Evolutionary conservation across 1,139 yeast species (phyloP).

Genomic region (Blastobotrys buckinghamii): DNA sequence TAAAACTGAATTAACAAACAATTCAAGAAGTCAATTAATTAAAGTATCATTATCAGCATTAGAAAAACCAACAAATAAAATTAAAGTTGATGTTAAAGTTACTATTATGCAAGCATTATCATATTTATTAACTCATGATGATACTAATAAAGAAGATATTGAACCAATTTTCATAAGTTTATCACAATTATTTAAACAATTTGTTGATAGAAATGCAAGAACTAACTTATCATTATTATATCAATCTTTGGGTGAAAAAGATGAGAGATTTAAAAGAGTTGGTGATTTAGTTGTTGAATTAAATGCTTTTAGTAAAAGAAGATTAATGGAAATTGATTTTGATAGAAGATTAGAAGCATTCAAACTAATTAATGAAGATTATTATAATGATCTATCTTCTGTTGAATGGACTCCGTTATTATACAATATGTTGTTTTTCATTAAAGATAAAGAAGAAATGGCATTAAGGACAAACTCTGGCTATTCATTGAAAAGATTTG

Average conservation of each 20-base stretch:
- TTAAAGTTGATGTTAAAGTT: constrained; percentile 50
- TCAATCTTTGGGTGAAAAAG: constrained; percentile 50
- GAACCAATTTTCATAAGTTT: constrained; percentile 48
- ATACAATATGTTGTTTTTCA: constrained; percentile 59
- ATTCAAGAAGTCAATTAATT: constrained; percentile 51
- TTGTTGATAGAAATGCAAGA: constrained; percentile 57
- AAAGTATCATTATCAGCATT: constrained; percentile 56
- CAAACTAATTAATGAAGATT: constrained; percentile 53
- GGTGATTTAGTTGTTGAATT: constrained; percentile 53
- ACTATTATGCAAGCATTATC: constrained; percentile 56
- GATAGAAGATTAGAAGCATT: constrained; percentile 68
- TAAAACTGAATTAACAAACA: constrained; percentile 52
- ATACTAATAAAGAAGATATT: constrained; percentile 50
- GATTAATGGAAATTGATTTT: constrained; percentile 75
- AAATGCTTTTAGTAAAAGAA: constrained; percentile 58
- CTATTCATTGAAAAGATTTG: constrained; percentile 55
- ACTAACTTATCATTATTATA: constrained; percentile 55
- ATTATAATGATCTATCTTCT: constrained; percentile 41
- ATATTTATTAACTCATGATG: constrained; percentile 46
- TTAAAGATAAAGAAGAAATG: constrained; percentile 74
- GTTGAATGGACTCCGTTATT: constrained; percentile 78
- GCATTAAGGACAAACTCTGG: constrained; percentile 78
- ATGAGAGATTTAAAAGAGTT: constrained; percentile 41
- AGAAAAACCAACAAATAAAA: constrained; percentile 53
- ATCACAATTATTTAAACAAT: constrained; percentile 54